Percentiles rank a stretch among this genome's conserved stretches.
phyloP scores from a whole-genome alignment of 75 land plant genomes.

The Cupressus sempervirens region DNA sequence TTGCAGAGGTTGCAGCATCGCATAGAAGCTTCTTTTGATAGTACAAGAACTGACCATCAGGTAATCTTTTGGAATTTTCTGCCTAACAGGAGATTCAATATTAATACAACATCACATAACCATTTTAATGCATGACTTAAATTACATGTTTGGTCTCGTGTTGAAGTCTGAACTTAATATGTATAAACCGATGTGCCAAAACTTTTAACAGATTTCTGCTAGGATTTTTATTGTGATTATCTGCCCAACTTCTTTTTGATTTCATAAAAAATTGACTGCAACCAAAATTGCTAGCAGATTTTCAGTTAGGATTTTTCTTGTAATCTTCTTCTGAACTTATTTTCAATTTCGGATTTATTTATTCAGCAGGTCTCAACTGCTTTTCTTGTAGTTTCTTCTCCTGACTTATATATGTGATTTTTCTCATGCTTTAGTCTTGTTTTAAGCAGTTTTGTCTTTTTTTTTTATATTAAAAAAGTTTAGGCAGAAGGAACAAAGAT shows the following conservation, averaged over 20 bases:
- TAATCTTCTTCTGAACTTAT: not conserved
- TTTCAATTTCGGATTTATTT: not conserved
- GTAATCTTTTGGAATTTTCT: not conserved
- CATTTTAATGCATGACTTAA: not conserved
- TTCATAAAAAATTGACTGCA: not conserved
- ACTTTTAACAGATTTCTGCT: not conserved
- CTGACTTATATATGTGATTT: not conserved
- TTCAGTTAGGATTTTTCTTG: not conserved
- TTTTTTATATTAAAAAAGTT: no score
- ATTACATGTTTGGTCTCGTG: not conserved
- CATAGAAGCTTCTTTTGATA: slow-evolving; percentile 11
- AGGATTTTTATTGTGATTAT: not conserved
- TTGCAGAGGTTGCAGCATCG: slow-evolving; percentile 6
- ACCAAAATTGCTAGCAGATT: not conserved
- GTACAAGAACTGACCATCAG: slow-evolving; percentile 6
- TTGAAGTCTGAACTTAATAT: not conserved
- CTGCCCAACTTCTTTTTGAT: not conserved
- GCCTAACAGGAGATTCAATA: not conserved
- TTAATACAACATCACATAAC: not conserved
- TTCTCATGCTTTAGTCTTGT: not conserved
- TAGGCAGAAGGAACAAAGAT: no score
- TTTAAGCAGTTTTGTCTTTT: no score
- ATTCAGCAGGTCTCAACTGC: no score
- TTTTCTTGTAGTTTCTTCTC: not conserved
- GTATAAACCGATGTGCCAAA: not conserved